Evolutionary conservation across 257 asterid species (phyloP).

Genomic region (Datura wrightii): DNA sequence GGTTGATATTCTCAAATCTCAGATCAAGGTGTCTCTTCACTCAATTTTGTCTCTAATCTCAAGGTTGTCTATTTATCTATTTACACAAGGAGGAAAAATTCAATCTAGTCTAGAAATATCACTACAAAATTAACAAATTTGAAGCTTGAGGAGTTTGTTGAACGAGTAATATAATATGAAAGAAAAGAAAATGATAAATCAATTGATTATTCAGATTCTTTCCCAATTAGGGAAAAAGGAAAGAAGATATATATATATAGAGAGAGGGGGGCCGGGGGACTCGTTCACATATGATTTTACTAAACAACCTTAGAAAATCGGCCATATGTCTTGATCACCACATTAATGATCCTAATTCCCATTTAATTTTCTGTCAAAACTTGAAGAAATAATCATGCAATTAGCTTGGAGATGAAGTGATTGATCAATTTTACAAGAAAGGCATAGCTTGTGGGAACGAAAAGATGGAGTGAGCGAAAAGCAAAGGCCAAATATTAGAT

Average conservation of each 20-base stretch:
- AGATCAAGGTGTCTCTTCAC: no score
- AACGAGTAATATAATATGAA: neutral
- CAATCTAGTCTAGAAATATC: neutral
- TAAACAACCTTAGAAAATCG: neutral
- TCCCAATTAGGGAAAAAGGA: neutral
- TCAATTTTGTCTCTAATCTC: neutral
- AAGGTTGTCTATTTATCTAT: neutral
- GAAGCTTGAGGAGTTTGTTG: constrained; percentile 4
- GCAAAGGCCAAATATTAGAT: constrained; percentile 41
- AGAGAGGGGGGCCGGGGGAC: no score
- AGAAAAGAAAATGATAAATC: neutral
- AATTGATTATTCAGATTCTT: neutral
- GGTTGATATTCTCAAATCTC: neutral
- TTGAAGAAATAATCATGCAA: constrained; percentile 27
- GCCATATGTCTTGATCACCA: neutral
- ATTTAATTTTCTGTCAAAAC: neutral
- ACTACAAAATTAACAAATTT: neutral
- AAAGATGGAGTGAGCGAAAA: constrained; percentile 34
- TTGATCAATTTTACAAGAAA: constrained; percentile 13
- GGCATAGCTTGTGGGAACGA: constrained; percentile 21
- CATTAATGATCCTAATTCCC: neutral
- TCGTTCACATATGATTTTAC: neutral
- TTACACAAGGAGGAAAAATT: no score
- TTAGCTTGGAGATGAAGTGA: constrained; percentile 29
- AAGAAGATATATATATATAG: neutral